Conservation (phyloP, 208 protist species). For the Leptomonas seymouri region DNA sequence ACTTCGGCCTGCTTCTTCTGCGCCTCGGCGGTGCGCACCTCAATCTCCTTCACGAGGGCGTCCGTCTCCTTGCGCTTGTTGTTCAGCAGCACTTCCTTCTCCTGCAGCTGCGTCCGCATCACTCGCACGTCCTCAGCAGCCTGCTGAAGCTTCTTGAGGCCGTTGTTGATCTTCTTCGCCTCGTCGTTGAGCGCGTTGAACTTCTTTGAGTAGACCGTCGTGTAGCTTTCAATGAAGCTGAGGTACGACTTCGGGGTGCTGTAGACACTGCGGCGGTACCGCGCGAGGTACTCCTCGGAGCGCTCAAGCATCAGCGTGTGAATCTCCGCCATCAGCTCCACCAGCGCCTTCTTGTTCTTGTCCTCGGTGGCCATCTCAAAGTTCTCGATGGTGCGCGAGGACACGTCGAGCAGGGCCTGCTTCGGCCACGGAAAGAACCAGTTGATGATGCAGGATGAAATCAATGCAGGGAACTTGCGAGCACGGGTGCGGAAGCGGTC, state of each 20-base stretch:
- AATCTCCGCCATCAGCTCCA: conserved; percentile 93
- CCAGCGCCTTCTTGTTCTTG: conserved; percentile 88
- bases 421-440: conserved; percentile 99
- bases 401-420: conserved; percentile 95
- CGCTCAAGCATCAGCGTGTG: conserved; percentile 91
- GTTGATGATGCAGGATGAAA: conserved; percentile 97
- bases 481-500: conserved; percentile 96
- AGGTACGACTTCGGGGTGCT: conserved; percentile 95
- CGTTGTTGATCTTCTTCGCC: conserved; percentile 93
- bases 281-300: conserved; percentile 92
- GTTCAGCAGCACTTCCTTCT: conserved; percentile 93
- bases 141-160: conserved; percentile 95
- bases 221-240: conserved; percentile 94
- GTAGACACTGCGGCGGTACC: conserved; percentile 93
- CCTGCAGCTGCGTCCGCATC: conserved; percentile 95
- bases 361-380: conserved; percentile 94
- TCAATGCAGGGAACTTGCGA: conserved; percentile 97
- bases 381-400: conserved; percentile 83
- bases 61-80: conserved; percentile 94
- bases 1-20: conserved; percentile 97
- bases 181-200: conserved; percentile 91
- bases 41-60: conserved; percentile 94
- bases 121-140: conserved; percentile 93
- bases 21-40: conserved; percentile 91
- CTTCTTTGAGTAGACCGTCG: conserved; percentile 92